A percentile compares a stretch with the other conserved stretches of the same genome.
Conservation (phyloP, 1,284 basidiomycete genomes). For the Xanthoconium separans region DNA sequence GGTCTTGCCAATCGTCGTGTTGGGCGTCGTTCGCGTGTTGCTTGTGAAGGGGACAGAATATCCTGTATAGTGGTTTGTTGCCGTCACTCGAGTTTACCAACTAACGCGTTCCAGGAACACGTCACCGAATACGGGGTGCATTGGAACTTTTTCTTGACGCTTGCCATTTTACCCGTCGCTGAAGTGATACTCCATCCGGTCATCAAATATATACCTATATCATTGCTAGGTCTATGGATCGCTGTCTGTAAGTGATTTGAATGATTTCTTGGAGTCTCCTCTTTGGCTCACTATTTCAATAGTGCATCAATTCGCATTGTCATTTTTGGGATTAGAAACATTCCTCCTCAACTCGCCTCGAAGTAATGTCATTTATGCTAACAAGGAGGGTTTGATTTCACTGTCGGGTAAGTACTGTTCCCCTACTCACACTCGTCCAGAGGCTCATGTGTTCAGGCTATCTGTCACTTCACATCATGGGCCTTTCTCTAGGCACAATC, state of each 20-base stretch:
- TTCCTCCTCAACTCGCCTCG: conserved; percentile 71
- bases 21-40: conserved; percentile 79
- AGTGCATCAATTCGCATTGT: conserved; percentile 75
- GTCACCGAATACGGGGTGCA: conserved; percentile 95
- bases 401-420: conserved; percentile 56
- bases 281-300: neutral
- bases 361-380: conserved; percentile 66
- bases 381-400: conserved; percentile 90
- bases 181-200: conserved; percentile 72
- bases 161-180: conserved; percentile 78
- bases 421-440: neutral
- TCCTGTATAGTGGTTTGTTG: conserved; percentile 59
- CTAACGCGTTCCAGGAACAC: conserved; percentile 71
- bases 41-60: conserved; percentile 95
- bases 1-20: conserved; percentile 64
- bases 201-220: conserved; percentile 56
- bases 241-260: conserved; percentile 51
- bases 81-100: neutral
- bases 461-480: conserved; percentile 85
- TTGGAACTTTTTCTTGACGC: conserved; percentile 99
- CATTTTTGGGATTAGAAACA: conserved; percentile 51
- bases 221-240: conserved; percentile 63
- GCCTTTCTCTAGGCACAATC: conserved; percentile 79
- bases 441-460: conserved; percentile 62
- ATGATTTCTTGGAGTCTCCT: too few species aligned